These are phyloP conservation scores for Ogataea paraovalis DNA, from an alignment of 805 yeast species.

Conservation along the genomic window DNA sequence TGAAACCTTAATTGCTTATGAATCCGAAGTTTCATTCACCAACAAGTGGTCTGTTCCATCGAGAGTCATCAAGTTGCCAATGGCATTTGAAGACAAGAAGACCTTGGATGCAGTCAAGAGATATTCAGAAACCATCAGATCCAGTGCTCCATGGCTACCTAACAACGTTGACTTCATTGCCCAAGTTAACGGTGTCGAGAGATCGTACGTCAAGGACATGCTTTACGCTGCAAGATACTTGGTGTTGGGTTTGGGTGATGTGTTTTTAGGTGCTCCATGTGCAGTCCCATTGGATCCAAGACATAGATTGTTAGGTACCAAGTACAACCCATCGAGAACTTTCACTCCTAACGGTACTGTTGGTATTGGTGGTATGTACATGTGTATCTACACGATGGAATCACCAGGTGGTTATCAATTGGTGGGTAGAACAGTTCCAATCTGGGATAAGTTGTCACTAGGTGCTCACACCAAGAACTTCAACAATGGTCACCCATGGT, in stretches of 20 bases:
- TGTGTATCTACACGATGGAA: conserved; percentile 98
- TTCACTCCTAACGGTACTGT: conserved; percentile 96
- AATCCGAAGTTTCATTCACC: conserved; percentile 65
- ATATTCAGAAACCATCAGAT: conserved; percentile 88
- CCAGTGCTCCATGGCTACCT: conserved; percentile 96
- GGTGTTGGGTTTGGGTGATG: conserved; percentile 95
- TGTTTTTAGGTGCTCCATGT: conserved; percentile 96
- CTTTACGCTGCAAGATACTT: conserved; percentile 85
- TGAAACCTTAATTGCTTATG: conserved; percentile 65
- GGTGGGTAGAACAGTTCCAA: conserved; percentile 94
- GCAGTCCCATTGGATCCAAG: conserved; percentile 98
- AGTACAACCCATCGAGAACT: conserved; percentile 94
- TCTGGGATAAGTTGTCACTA: conserved; percentile 90
- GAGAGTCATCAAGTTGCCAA: conserved; percentile 78
- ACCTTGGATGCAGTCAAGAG: conserved; percentile 87
- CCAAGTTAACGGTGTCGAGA: conserved; percentile 73
- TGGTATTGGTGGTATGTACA: conserved; percentile 97
- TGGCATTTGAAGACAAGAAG: conserved; percentile 93
- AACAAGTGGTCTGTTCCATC: conserved; percentile 86
- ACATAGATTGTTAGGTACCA: conserved; percentile 86
- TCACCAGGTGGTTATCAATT: conserved; percentile 98
- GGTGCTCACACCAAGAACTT: conserved; percentile 54
- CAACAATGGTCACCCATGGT: conserved; percentile 69
- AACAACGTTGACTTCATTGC: conserved; percentile 96
- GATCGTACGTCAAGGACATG: conserved; percentile 76